Percentiles rank a stretch among this genome's conserved stretches.
phyloP scores from a whole-genome alignment of 2,329 filamentous ascomycete species.

The Fusarium sp. region DNA sequence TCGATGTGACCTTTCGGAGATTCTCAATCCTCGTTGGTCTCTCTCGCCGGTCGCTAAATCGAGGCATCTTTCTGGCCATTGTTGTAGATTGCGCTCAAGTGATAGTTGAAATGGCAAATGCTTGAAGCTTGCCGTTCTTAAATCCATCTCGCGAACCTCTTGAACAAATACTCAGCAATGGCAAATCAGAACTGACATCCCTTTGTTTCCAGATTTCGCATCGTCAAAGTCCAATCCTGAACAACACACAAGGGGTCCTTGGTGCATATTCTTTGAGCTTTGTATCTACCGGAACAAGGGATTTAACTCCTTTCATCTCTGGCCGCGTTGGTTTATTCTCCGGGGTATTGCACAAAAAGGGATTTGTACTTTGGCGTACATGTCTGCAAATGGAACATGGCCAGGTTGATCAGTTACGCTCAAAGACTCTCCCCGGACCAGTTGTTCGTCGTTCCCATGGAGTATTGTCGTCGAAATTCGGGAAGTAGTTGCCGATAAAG shows the following conservation, averaged over 20 bases:
- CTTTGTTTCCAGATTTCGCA: slow-evolving; percentile 8
- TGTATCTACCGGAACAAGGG: background rate
- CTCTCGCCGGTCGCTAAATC: background rate
- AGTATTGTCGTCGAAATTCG: background rate
- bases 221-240: slow-evolving; percentile 7
- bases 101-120: background rate
- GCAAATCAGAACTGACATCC: background rate
- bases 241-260: background rate
- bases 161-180: slow-evolving; percentile 9
- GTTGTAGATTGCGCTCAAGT: background rate
- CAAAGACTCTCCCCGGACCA: background rate
- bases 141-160: background rate
- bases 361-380: slow-evolving; percentile 8
- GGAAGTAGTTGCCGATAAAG: background rate
- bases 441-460: background rate
- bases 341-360: background rate
- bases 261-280: background rate
- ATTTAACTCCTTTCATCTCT: background rate
- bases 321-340: background rate
- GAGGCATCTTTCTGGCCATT: background rate
- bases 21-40: background rate
- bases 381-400: background rate
- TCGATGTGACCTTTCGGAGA: background rate
- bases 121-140: background rate
- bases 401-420: background rate